phyloP scores from a whole-genome alignment of 208 protist genomes.

The Zelonia costaricensis region DNA sequence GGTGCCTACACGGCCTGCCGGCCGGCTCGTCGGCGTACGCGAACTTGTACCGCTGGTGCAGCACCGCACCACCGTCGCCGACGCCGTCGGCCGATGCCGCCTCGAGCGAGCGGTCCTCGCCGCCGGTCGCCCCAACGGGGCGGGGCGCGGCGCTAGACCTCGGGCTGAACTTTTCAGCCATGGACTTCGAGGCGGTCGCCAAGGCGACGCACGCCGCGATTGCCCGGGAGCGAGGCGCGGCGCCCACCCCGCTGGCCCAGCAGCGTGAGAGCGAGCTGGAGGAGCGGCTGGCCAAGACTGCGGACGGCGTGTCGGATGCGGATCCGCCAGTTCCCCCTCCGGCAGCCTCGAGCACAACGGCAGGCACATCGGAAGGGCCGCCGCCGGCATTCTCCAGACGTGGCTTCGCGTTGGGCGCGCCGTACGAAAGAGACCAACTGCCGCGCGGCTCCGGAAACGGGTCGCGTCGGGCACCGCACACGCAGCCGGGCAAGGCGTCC shows the following conservation, averaged over 20 bases:
- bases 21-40: slow-evolving; percentile 1
- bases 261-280: slow-evolving; percentile 9
- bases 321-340: too few species aligned
- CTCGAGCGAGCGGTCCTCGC: not conserved
- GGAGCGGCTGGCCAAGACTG: slow-evolving; percentile 3
- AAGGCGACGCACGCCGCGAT: slow-evolving; percentile 43
- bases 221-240: slow-evolving; percentile 16
- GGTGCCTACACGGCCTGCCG: slow-evolving; percentile 6
- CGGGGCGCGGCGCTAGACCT: slow-evolving; percentile 25
- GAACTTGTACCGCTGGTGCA: slow-evolving; percentile 18
- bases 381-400: too few species aligned
- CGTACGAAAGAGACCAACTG: too few species aligned
- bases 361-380: too few species aligned
- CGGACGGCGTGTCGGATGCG: not conserved
- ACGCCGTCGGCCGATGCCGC: not conserved
- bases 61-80: not conserved
- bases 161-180: slow-evolving; percentile 53
- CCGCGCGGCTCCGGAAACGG: too few species aligned
- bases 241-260: not conserved
- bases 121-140: not conserved
- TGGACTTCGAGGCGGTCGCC: slow-evolving; percentile 55
- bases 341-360: too few species aligned
- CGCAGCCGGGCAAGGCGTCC: too few species aligned
- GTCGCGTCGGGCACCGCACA: too few species aligned
- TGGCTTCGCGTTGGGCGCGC: too few species aligned